phyloP scores from a whole-genome alignment of 2,329 filamentous ascomycete species.

The Talaromyces sp. region DNA sequence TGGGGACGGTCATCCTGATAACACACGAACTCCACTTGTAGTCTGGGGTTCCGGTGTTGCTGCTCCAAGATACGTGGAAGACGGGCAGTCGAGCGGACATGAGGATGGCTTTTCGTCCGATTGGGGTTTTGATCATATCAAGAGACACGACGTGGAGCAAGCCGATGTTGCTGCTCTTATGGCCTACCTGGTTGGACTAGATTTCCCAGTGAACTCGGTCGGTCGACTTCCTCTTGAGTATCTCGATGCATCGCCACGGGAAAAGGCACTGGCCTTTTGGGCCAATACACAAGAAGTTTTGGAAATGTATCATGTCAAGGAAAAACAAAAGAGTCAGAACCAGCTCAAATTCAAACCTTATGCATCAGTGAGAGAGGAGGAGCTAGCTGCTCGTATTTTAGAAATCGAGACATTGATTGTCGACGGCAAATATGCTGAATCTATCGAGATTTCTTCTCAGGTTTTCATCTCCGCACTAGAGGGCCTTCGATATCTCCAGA shows the following conservation, averaged over 20 bases:
- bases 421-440: conserved; percentile 63
- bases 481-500: conserved; percentile 89
- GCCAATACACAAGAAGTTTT: conserved; percentile 82
- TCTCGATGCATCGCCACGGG: conserved; percentile 64
- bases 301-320: conserved; percentile 95
- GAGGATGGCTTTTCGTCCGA: conserved; percentile 82
- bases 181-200: conserved; percentile 82
- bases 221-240: conserved; percentile 85
- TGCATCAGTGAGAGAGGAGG: conserved; percentile 60
- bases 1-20: conserved; percentile 94
- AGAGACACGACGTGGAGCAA: conserved; percentile 86
- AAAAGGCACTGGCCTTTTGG: conserved; percentile 79
- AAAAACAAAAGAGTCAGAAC: conserved; percentile 71
- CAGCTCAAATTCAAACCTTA: conserved; percentile 77
- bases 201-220: conserved; percentile 94
- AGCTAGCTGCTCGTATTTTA: conserved; percentile 63
- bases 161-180: conserved; percentile 93
- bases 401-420: conserved; percentile 67
- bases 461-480: conserved; percentile 74
- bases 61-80: conserved; percentile 59
- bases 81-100: conserved; percentile 68
- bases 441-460: conserved; percentile 72
- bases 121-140: conserved; percentile 76
- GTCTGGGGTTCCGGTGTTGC: conserved; percentile 91
- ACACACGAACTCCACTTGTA: conserved; percentile 89